These are phyloP conservation scores for Macrolepiota dolichaula DNA, from an alignment of 768 basidiomycete species.

Conservation along the genomic window DNA sequence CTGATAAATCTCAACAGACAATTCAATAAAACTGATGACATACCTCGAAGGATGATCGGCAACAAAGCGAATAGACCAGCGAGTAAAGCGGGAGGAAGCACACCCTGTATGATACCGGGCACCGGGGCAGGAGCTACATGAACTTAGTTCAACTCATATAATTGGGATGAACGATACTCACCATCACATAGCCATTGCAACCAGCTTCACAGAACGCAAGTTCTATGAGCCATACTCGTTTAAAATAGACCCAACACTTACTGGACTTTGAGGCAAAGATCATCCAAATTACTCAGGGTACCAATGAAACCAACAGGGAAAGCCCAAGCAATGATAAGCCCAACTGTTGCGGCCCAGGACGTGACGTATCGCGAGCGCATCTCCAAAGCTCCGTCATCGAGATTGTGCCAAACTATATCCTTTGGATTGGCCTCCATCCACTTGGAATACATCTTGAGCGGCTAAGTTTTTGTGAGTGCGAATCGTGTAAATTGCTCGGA, in stretches of 20 bases:
- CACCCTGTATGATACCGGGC: slow-evolving; percentile 59
- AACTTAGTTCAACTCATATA: not conserved
- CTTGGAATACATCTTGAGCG: slow-evolving; percentile 54
- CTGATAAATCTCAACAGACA: not conserved
- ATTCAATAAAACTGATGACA: slow-evolving; percentile 14
- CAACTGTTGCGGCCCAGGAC: slow-evolving; percentile 55
- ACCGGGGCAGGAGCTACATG: slow-evolving; percentile 30
- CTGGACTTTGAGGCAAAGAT: slow-evolving; percentile 45
- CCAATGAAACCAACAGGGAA: slow-evolving; percentile 69
- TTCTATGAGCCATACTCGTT: not conserved
- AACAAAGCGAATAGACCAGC: slow-evolving; percentile 61
- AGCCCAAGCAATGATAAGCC: slow-evolving; percentile 60
- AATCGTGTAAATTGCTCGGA: not conserved
- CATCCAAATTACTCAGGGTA: slow-evolving; percentile 54
- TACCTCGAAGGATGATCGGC: slow-evolving; percentile 56
- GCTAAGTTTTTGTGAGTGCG: slow-evolving; percentile 26
- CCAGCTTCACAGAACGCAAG: slow-evolving; percentile 36
- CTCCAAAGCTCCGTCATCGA: slow-evolving; percentile 50
- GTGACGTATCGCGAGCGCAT: slow-evolving; percentile 49
- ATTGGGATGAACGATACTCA: slow-evolving; percentile 13
- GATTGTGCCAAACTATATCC: slow-evolving; percentile 57
- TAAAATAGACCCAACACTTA: slow-evolving; percentile 21
- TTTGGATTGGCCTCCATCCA: slow-evolving; percentile 56
- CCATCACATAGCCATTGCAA: slow-evolving; percentile 53
- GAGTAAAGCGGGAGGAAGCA: slow-evolving; percentile 62